phyloP scores from a whole-genome alignment of 2,329 filamentous ascomycete genomes.

The Phialemoniopsis sp. region DNA sequence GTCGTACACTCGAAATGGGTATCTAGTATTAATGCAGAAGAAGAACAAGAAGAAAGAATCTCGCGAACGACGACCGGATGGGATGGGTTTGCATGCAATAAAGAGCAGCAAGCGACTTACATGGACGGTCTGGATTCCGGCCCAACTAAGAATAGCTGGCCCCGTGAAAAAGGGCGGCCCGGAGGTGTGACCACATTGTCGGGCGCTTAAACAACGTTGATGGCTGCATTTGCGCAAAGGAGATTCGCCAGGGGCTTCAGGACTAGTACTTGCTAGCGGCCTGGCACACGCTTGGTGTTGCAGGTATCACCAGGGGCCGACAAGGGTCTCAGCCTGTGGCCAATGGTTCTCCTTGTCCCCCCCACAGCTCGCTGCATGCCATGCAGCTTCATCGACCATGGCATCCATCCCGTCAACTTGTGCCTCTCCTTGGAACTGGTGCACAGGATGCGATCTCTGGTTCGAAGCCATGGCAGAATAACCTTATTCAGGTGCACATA shows the following conservation, averaged over 20 bases:
- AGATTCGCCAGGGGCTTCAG: constrained; percentile 2
- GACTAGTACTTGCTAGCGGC: neutral
- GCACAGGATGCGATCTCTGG: too few species aligned
- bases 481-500: too few species aligned
- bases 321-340: too few species aligned
- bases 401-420: too few species aligned
- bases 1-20: too few species aligned
- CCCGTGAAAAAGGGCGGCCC: neutral
- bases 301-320: too few species aligned
- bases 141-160: constrained; percentile 9
- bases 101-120: constrained; percentile 4
- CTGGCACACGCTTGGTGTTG: neutral
- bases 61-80: neutral
- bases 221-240: neutral
- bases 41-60: neutral
- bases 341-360: too few species aligned
- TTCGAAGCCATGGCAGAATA: too few species aligned
- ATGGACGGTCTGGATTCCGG: constrained; percentile 3
- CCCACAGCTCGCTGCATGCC: too few species aligned
- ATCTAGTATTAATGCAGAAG: neutral
- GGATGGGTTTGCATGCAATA: constrained; percentile 10
- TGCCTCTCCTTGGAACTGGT: too few species aligned
- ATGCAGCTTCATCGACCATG: too few species aligned
- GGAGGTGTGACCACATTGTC: constrained; percentile 5
- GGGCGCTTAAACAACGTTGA: constrained; percentile 11